Conservation (phyloP, 345 rosid species). For the Excoecaria agallocha region DNA sequence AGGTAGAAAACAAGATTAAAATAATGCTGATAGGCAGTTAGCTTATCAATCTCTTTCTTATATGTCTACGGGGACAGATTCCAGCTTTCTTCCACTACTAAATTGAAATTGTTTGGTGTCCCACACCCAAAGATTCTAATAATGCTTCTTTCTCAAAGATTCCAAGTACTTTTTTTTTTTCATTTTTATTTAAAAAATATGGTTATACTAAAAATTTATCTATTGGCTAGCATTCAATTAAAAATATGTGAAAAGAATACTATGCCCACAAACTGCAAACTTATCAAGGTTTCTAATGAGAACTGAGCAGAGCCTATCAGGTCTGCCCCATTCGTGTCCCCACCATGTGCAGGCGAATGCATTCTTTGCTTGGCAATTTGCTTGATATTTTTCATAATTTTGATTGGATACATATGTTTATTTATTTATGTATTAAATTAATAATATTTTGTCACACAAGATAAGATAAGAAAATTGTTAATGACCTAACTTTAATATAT, state of each 20-base stretch:
- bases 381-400: not conserved
- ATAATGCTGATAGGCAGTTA: not conserved
- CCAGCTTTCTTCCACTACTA: constrained; percentile 45
- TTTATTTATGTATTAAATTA: too few relatives aligned
- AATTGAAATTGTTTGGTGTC: constrained; percentile 16
- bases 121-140: constrained; percentile 20
- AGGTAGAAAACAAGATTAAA: not conserved
- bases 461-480: too few relatives aligned
- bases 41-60: constrained; percentile 13
- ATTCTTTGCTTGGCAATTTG: not conserved
- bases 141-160: constrained; percentile 18
- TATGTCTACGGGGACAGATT: constrained; percentile 12
- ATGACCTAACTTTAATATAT: too few relatives aligned
- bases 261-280: too few relatives aligned
- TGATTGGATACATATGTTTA: not conserved
- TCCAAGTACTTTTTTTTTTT: constrained; percentile 17
- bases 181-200: too few relatives aligned
- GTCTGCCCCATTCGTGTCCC: too few relatives aligned
- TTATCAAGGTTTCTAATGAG: constrained; percentile 4
- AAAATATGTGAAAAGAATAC: not conserved
- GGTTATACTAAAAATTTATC: not conserved
- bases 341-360: not conserved
- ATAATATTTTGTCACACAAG: too few relatives aligned
- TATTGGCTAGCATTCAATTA: not conserved
- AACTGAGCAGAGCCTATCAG: not conserved